Evolutionary conservation across 805 yeast species (phyloP), one percentile per base, ranked within the genome.

Genomic region (Metschnikowia proteae): DNA sequence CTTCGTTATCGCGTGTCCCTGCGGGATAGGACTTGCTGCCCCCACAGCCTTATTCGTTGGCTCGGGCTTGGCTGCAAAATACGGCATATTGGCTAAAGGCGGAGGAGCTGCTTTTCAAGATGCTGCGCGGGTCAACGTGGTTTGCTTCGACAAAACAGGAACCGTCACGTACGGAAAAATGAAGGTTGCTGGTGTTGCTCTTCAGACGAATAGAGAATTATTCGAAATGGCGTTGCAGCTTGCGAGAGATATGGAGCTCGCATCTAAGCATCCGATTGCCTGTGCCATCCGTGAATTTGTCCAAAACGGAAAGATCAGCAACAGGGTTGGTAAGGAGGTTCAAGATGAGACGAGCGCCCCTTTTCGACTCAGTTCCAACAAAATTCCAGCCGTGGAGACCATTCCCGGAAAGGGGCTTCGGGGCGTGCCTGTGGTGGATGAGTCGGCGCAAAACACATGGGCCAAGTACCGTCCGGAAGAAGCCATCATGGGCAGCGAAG

Each of bases 51-150:
- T 86, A 36, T 85, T 83, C 68, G 89, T 86, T 9, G 94, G 94
- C 2, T 74, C 88, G 13, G 89, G 92, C 0, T 62, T 86, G 44
- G 89, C 91, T 33, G 94, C 94, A 10, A 83, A 82, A 59, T 67
- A 81, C 60, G 94, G 92, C 22, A 81, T 86, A 45, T 70, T 86
- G 34, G 89, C 86, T 1, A 78, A 84, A 54, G 92, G 92, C 13
- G 94, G 94, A 5, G 94, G 94, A 31, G 83, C 81, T 42, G 89
- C 92, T 2, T 85, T 86, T 60, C 90, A 86, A 65, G 88, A 86
- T 59, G 91, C 85, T 1, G 79, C 89, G 1, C 70, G 69, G 25
- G 71, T 84, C 28, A 78, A 80, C 47, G 76, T 82, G 33, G 78
- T 85, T 6, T 85, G 90, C 56, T 86, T 86, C 60, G 94, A 86